A percentile compares a stretch with the other conserved stretches of the same genome.
These are phyloP conservation scores for Centella asiatica DNA, from an alignment of 129 eudicot genomes.

Conservation along the genomic window DNA sequence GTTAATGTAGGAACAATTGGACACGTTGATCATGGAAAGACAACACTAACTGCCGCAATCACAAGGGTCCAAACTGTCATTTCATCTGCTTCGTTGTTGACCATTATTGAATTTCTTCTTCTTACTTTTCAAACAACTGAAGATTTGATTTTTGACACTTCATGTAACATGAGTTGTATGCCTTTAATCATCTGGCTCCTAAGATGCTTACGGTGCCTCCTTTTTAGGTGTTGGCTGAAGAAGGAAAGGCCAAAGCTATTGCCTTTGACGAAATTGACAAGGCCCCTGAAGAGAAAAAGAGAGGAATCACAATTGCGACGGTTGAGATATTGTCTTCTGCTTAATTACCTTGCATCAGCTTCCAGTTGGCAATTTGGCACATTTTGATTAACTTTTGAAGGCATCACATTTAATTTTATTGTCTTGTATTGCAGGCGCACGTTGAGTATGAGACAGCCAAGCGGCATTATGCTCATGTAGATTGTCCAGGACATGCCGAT, in stretches of 20 bases:
- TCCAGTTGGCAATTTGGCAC: background rate
- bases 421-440: conserved; percentile 62
- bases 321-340: conserved; percentile 23
- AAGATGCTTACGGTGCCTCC: conserved; percentile 6
- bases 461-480: conserved; percentile 97
- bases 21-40: conserved; percentile 98
- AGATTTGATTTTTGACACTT: background rate
- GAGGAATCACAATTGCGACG: conserved; percentile 91
- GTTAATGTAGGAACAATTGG: conserved; percentile 99
- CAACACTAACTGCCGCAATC: conserved; percentile 91
- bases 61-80: conserved; percentile 48
- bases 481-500: conserved; percentile 98
- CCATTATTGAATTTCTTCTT: background rate
- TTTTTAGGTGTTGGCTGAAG: conserved; percentile 77
- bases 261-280: conserved; percentile 93
- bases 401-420: background rate
- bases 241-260: conserved; percentile 92
- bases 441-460: conserved; percentile 94
- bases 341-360: background rate
- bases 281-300: conserved; percentile 98
- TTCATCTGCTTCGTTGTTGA: background rate
- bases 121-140: background rate
- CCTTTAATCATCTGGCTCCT: background rate
- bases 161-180: background rate
- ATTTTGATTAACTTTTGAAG: background rate